Conservation (phyloP, 2,329 filamentous ascomycete species). For the Endothia cerciana region DNA sequence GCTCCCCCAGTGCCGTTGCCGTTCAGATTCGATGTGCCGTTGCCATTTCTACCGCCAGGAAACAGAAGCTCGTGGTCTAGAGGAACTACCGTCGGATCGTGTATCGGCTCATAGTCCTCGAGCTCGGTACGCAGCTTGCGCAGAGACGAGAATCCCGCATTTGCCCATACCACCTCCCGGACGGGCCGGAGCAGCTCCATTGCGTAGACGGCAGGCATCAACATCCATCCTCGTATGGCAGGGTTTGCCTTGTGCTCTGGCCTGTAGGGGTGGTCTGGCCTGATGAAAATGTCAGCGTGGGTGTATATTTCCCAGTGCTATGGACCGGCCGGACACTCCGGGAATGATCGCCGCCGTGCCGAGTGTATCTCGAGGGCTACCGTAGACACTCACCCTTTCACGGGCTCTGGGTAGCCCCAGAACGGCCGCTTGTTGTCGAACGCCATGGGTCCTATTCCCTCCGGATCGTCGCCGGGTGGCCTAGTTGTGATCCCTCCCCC, state of each 20-base stretch:
- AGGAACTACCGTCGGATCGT: conserved; percentile 51
- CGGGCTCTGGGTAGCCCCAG: conserved; percentile 27
- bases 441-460: conserved; percentile 17
- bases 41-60: conserved; percentile 46
- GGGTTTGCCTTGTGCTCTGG: conserved; percentile 58
- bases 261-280: conserved; percentile 47
- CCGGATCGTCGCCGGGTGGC: conserved; percentile 7
- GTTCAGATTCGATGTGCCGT: conserved; percentile 56
- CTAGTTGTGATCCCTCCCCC: background rate
- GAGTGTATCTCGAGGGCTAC: background rate
- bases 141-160: conserved; percentile 65
- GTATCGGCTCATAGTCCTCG: conserved; percentile 52
- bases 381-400: conserved; percentile 26
- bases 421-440: conserved; percentile 22
- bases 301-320: background rate
- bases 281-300: conserved; percentile 30
- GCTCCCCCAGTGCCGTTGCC: conserved; percentile 8
- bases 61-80: conserved; percentile 47
- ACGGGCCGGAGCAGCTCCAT: conserved; percentile 59
- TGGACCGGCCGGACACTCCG: background rate
- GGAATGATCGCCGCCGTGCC: background rate
- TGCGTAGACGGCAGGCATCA: conserved; percentile 59
- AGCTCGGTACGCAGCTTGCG: conserved; percentile 57
- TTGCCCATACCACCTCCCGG: conserved; percentile 61
- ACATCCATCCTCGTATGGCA: conserved; percentile 56